Percentiles rank a stretch among this genome's conserved stretches.
Conservation (phyloP, 2,329 filamentous ascomycete genomes). For the Coniochaeta ligniaria region DNA sequence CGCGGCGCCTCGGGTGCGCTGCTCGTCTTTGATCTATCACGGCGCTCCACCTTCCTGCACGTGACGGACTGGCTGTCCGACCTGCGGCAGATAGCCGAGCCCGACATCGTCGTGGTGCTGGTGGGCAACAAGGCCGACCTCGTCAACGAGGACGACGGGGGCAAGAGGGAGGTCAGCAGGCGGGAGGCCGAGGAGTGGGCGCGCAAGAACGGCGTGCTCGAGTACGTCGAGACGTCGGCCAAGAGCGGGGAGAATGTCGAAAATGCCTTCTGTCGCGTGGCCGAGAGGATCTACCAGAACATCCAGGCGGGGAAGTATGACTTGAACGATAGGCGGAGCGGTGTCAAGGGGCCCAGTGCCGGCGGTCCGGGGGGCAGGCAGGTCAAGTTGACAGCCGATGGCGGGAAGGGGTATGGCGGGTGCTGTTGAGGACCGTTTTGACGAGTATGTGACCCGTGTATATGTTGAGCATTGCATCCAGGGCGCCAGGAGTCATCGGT, state of each 20-base stretch:
- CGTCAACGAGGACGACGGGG: slow-evolving; percentile 34
- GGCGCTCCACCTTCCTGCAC: slow-evolving; percentile 76
- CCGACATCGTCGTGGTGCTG: slow-evolving; percentile 87
- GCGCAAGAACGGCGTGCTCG: slow-evolving; percentile 71
- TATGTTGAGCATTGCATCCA: background rate
- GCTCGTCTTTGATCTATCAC: slow-evolving; percentile 90
- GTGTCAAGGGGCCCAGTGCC: slow-evolving; percentile 69
- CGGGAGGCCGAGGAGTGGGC: slow-evolving; percentile 91
- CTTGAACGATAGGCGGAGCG: slow-evolving; percentile 83
- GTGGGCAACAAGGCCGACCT: slow-evolving; percentile 95
- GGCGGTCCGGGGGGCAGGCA: slow-evolving; percentile 30
- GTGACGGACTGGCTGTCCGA: slow-evolving; percentile 93
- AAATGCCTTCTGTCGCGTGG: slow-evolving; percentile 84
- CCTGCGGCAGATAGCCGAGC: slow-evolving; percentile 88
- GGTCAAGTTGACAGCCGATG: slow-evolving; percentile 36
- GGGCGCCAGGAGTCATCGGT: background rate
- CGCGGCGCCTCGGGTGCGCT: slow-evolving; percentile 66
- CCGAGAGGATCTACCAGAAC: slow-evolving; percentile 92
- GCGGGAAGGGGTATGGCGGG: slow-evolving; percentile 30
- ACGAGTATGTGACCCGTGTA: background rate
- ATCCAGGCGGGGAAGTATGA: slow-evolving; percentile 95
- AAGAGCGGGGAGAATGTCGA: slow-evolving; percentile 96
- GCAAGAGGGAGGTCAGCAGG: slow-evolving; percentile 64
- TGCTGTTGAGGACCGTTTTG: slow-evolving; percentile 35
- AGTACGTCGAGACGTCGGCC: slow-evolving; percentile 93